Conservation (phyloP, 495 filamentous ascomycete species). For the Pyrenula massariospora region DNA sequence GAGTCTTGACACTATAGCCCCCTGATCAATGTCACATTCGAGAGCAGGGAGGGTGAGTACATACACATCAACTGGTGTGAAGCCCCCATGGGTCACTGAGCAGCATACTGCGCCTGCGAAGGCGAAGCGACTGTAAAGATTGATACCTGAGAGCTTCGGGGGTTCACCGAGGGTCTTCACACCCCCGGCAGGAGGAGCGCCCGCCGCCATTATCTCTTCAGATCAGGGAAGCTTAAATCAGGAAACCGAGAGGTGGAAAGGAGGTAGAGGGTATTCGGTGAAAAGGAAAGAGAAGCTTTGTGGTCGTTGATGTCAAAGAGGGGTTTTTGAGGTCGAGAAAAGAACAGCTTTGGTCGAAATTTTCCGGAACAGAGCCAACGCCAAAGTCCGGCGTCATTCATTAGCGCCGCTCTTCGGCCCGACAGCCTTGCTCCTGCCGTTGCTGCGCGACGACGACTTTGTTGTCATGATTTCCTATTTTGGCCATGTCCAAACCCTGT, state of each 20-base stretch:
- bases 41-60: constrained; percentile 20
- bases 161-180: constrained; percentile 15
- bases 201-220: background rate
- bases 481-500: no score
- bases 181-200: background rate
- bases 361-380: background rate
- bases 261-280: no score
- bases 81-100: constrained; percentile 81
- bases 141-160: constrained; percentile 34
- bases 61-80: constrained; percentile 96
- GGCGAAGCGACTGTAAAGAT: constrained; percentile 73
- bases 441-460: background rate
- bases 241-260: no score
- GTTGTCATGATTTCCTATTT: background rate
- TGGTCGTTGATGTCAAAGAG: background rate
- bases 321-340: background rate
- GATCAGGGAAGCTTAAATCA: no score
- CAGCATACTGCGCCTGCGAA: constrained; percentile 92
- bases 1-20: constrained; percentile 71
- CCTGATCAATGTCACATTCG: background rate
- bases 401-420: background rate
- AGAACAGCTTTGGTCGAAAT: background rate
- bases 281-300: no score
- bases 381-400: background rate
- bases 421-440: background rate